Evolutionary conservation across 768 basidiomycete species (phyloP).

Genomic region (Rhizopogon sp.): DNA sequence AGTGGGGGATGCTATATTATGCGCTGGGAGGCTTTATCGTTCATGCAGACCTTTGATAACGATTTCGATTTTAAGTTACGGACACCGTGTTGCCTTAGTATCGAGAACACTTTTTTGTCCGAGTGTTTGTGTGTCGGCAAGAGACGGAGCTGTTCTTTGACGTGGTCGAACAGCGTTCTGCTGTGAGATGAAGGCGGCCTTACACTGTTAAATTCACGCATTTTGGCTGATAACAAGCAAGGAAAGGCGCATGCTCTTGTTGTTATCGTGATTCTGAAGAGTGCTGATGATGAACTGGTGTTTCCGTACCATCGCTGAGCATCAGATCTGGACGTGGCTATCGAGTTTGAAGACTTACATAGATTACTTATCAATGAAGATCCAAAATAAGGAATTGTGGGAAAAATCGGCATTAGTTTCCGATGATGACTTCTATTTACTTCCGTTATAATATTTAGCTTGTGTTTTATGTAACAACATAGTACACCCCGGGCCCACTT

Average conservation of each 20-base stretch:
- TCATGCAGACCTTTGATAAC: background rate
- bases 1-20: background rate
- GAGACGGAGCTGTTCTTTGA: background rate
- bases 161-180: constrained; percentile 1
- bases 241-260: background rate
- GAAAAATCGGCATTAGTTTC: background rate
- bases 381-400: too few relatives aligned
- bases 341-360: too few relatives aligned
- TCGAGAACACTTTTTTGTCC: background rate
- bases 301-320: background rate
- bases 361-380: background rate
- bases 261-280: background rate
- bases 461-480: constrained; percentile 22
- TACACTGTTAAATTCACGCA: background rate
- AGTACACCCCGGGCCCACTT: constrained; percentile 1
- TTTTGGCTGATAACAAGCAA: too few relatives aligned
- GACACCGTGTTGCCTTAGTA: background rate
- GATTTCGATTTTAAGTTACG: background rate
- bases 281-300: too few relatives aligned
- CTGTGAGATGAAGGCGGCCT: constrained; percentile 13
- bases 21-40: background rate
- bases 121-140: background rate
- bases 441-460: background rate
- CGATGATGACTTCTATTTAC: constrained; percentile 1
- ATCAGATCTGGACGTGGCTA: background rate